A percentile compares a stretch with the other conserved stretches of the same genome.
Evolutionary conservation across 176 grass and related monocot genomes (phyloP).

Genomic region (Rhynchospora tenuis): DNA sequence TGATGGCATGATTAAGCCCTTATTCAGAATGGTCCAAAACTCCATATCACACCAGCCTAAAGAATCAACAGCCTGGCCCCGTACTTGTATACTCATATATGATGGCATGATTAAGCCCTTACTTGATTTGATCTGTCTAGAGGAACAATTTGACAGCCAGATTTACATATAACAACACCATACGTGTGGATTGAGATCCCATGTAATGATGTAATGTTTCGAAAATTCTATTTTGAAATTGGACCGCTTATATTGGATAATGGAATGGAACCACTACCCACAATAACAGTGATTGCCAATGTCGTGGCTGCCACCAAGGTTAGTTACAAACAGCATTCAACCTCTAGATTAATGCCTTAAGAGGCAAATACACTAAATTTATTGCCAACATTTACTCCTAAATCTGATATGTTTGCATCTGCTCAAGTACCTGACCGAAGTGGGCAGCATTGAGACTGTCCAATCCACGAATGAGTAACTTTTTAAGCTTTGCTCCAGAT

Average conservation of each 20-base stretch:
- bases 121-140: neutral
- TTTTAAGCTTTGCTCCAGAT: no score
- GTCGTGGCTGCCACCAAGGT: neutral
- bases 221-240: neutral
- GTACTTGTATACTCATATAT: neutral
- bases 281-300: neutral
- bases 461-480: no score
- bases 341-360: neutral
- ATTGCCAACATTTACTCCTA: neutral
- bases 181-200: neutral
- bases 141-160: neutral
- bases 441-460: no score
- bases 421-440: no score
- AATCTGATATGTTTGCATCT: neutral
- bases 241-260: neutral
- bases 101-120: neutral
- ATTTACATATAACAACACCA: neutral
- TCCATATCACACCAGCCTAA: no score
- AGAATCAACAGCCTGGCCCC: neutral
- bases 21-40: neutral
- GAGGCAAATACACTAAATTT: neutral
- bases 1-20: neutral
- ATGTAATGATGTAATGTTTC: neutral
- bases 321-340: neutral
- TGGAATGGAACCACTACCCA: neutral